Base-by-base conservation (phyloP, 1,284 basidiomycete genomes). In the Fistulinella cinereoalba region DNA sequence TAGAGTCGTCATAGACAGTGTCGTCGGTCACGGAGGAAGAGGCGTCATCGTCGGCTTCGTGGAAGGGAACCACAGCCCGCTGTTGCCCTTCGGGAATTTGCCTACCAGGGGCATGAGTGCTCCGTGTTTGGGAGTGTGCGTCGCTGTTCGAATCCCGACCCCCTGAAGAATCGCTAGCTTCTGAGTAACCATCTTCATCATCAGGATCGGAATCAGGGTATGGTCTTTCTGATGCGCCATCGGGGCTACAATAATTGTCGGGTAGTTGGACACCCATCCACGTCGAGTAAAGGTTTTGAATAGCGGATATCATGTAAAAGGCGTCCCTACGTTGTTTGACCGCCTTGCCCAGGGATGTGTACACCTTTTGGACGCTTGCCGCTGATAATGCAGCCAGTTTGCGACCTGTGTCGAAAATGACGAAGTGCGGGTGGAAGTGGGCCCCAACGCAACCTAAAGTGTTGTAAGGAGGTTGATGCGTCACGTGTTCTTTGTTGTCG, bases 351-450 rank as follows among this genome's bases (percentile, higher is more conserved):
- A 16, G 16, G 15, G 15, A 19, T 18, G 4, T 3, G 1, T 3
- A 2, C 31, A 41, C 33, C 11, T 6, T 10, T 2, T 2, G 4
- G 11, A 28, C 2, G 6, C 10, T 18, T 1, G 2, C 11, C 15
- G 18, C 6, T 7, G 6, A 3, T 11, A 15, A 21, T 9, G 3
- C 13, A 19, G 18, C 11, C 25, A 46, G 1, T 40, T 43, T 49
- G 24, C 18, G 0, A 5, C 47, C 39, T 12, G 46, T 8, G 12
- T 49, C 49, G 3, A 49, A 49, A 8, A 49, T 3, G 16, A 41
- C 45, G 6, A 37, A 49, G 9, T 48, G 45, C 0, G 40, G 48
- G 24, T 23, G 29, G 13, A 42, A 16, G 9, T 48, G 46, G n/a
- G 39, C 32, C 0, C n/a, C 12, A 22, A 49, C 32, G 25, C 4